These are phyloP conservation scores for Multifurca ochricompacta DNA, from an alignment of 768 basidiomycete genomes.

Conservation along the genomic window DNA sequence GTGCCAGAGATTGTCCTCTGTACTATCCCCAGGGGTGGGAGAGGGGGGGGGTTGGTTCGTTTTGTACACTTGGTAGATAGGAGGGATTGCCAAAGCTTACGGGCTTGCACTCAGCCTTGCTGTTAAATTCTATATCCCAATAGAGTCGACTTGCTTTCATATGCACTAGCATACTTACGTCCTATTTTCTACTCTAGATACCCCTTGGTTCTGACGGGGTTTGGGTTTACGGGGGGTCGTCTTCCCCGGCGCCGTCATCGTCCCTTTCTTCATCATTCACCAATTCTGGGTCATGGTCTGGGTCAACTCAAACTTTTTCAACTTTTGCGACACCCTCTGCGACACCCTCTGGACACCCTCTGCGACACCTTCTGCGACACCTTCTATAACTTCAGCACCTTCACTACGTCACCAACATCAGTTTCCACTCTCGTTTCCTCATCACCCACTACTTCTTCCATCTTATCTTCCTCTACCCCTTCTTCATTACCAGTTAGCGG, in stretches of 20 bases:
- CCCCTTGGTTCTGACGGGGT: constrained; percentile 54
- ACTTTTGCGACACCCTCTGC: constrained; percentile 25
- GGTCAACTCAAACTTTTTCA: constrained; percentile 24
- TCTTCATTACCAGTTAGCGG: neutral
- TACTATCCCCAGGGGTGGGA: neutral
- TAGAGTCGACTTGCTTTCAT: neutral
- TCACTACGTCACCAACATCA: constrained; percentile 1
- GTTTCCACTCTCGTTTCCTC: constrained; percentile 4
- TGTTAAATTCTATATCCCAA: neutral
- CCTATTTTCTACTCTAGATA: constrained; percentile 40
- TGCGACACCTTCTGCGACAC: constrained; percentile 25
- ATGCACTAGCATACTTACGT: neutral
- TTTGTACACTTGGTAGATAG: too few species aligned
- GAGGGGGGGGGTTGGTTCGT: neutral
- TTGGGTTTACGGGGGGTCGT: constrained; percentile 71
- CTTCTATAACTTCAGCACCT: constrained; percentile 1
- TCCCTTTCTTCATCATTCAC: constrained; percentile 23
- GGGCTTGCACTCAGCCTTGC: neutral
- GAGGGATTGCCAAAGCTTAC: neutral
- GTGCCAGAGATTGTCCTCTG: neutral
- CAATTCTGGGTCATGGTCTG: constrained; percentile 22
- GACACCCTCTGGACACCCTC: constrained; percentile 26
- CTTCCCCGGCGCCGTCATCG: constrained; percentile 41
- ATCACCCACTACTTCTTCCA: neutral
- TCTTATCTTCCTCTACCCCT: neutral